phyloP scores from a whole-genome alignment of 148 eudicot genomes.

The Dysphania ambrosioides region DNA sequence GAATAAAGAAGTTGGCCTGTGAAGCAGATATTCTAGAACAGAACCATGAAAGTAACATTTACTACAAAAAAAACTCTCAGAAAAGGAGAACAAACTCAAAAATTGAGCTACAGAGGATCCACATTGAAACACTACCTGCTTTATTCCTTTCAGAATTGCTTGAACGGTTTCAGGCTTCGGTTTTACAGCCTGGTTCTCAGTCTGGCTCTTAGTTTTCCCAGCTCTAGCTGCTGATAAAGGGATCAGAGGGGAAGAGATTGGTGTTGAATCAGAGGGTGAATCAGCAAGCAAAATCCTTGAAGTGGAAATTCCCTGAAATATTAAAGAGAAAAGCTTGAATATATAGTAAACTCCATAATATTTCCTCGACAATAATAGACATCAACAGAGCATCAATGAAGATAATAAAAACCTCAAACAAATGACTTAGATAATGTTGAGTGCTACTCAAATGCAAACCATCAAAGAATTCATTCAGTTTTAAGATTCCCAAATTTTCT shows the following conservation, averaged over 20 bases:
- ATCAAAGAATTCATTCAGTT: background rate
- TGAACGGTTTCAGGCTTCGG: slow-evolving; percentile 72
- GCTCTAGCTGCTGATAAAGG: slow-evolving; percentile 51
- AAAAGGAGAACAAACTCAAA: background rate
- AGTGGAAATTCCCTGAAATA: slow-evolving; percentile 55
- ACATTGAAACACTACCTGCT: slow-evolving; percentile 45
- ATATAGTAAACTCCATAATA: background rate
- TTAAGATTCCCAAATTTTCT: background rate
- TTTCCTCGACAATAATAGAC: background rate
- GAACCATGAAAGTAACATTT: background rate
- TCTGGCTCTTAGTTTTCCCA: slow-evolving; percentile 46
- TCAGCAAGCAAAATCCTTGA: slow-evolving; percentile 60
- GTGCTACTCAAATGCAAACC: background rate
- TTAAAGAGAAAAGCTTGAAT: slow-evolving; percentile 10
- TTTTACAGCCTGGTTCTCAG: slow-evolving; percentile 58
- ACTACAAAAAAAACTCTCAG: background rate
- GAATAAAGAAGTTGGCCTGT: background rate
- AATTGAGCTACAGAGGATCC: background rate
- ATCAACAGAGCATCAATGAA: background rate
- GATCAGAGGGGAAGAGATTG: slow-evolving; percentile 72
- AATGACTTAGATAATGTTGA: background rate
- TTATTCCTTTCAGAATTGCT: slow-evolving; percentile 75
- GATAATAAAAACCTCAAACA: background rate
- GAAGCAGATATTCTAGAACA: background rate
- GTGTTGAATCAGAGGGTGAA: slow-evolving; percentile 48